These are phyloP conservation scores for Acanthamoeba culbertsoni DNA, from an alignment of 208 protist species.

Conservation along the genomic window DNA sequence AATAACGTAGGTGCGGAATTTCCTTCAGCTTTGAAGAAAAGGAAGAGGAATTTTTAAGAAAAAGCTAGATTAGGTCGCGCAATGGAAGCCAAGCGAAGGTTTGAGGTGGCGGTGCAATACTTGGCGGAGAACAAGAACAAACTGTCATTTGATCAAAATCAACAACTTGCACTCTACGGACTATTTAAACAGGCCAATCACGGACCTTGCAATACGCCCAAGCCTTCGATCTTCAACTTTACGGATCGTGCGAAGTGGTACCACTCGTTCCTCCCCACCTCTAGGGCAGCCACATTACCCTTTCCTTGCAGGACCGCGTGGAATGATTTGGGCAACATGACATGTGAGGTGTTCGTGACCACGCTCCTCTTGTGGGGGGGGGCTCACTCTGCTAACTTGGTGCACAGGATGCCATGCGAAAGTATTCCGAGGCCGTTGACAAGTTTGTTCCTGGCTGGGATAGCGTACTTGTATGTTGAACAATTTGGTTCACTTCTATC, in stretches of 20 bases:
- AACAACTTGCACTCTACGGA: constrained; percentile 19
- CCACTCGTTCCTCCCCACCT: not conserved
- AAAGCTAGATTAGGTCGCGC: not conserved
- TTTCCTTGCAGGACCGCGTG: not conserved
- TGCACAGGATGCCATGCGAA: constrained; percentile 5
- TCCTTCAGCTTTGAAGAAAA: not conserved
- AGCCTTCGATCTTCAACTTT: constrained; percentile 15
- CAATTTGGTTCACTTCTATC: not conserved
- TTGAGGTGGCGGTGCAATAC: not conserved
- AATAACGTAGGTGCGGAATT: not conserved
- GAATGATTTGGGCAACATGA: constrained; percentile 17
- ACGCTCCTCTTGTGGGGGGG: not conserved
- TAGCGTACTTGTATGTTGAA: too few species aligned
- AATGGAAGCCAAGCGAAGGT: not conserved
- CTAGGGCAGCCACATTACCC: not conserved
- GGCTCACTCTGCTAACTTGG: not conserved
- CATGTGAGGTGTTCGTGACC: not conserved
- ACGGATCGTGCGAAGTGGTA: constrained; percentile 20
- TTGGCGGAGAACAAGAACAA: constrained; percentile 13
- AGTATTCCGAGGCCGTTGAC: not conserved
- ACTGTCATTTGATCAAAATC: not conserved
- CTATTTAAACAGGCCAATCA: constrained; percentile 33
- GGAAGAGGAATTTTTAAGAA: not conserved
- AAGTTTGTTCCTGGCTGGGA: constrained; percentile 13
- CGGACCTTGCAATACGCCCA: not conserved